These are phyloP conservation scores for Aspergillus persii DNA, from an alignment of 2,329 filamentous ascomycete species.

Conservation along the genomic window DNA sequence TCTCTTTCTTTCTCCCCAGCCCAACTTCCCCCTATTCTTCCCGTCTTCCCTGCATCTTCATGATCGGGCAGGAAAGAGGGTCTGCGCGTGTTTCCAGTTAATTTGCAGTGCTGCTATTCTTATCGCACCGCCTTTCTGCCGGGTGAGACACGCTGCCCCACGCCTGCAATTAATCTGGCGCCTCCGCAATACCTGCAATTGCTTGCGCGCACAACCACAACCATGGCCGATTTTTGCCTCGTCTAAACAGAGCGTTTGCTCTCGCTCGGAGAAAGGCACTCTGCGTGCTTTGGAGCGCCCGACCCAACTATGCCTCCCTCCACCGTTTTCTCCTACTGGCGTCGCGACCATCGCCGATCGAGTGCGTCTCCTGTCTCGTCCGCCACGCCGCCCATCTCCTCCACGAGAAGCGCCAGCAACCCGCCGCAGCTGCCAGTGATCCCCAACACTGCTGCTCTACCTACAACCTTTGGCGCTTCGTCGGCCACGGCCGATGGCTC, in stretches of 20 bases:
- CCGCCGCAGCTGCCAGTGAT: conserved; percentile 36
- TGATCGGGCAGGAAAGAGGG: neutral
- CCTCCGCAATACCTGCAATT: neutral
- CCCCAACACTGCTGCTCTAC: conserved; percentile 26
- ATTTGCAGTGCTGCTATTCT: neutral
- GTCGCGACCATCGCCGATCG: conserved; percentile 38
- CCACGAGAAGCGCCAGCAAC: conserved; percentile 21
- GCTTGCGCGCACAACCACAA: neutral
- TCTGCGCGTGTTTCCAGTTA: neutral
- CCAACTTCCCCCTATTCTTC: neutral
- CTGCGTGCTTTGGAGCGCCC: conserved; percentile 13
- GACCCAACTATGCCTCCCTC: conserved; percentile 33
- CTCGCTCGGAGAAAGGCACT: conserved; percentile 13
- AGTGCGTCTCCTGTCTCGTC: conserved; percentile 29
- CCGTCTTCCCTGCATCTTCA: neutral
- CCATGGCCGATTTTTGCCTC: conserved; percentile 13
- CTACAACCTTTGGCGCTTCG: conserved; percentile 27
- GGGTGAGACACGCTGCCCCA: conserved; percentile 11
- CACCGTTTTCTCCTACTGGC: conserved; percentile 42
- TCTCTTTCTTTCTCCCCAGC: neutral
- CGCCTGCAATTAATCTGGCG: conserved; percentile 3
- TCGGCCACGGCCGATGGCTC: conserved; percentile 15
- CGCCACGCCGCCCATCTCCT: conserved; percentile 22
- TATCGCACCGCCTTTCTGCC: neutral
- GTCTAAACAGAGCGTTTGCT: conserved; percentile 15